Percentiles rank a stretch among this genome's conserved stretches.
phyloP scores from a whole-genome alignment of 2,329 filamentous ascomycete genomes.

The Neofusicoccum kwambonambiense region DNA sequence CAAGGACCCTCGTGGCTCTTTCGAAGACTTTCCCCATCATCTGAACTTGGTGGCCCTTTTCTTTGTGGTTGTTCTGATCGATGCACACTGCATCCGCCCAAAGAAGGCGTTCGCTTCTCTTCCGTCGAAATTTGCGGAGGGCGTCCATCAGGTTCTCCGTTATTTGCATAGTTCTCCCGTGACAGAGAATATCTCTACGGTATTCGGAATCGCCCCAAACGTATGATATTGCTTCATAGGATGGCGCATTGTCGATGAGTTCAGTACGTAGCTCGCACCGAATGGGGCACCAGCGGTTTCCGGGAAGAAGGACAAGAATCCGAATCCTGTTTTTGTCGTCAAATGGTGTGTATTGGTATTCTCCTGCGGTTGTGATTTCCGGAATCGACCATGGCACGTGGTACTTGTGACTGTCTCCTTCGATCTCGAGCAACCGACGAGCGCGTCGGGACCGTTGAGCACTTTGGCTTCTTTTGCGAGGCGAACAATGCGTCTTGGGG shows the following conservation, averaged over 20 bases:
- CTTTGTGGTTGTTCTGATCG: conserved; percentile 15
- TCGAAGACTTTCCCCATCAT: conserved; percentile 14
- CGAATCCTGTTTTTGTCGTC: not conserved
- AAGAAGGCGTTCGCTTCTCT: not conserved
- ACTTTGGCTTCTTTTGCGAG: too few species aligned
- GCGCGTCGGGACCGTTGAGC: not conserved
- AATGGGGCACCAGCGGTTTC: not conserved
- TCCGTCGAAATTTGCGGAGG: conserved; percentile 7
- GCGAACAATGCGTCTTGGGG: not conserved
- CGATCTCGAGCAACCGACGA: too few species aligned
- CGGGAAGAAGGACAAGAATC: not conserved
- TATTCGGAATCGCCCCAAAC: conserved; percentile 13
- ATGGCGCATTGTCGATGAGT: not conserved
- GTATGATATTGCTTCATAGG: conserved; percentile 22
- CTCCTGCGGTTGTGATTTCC: too few species aligned
- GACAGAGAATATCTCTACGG: not conserved
- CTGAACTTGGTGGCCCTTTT: conserved; percentile 17
- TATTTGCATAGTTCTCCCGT: not conserved
- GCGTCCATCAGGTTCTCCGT: not conserved
- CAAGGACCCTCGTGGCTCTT: conserved; percentile 4
- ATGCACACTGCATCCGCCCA: conserved; percentile 22
- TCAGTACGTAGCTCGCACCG: not conserved
- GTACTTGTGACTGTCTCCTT: too few species aligned
- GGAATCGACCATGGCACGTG: too few species aligned
- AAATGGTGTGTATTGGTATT: not conserved